Evolutionary conservation across 176 grass and related monocot species (phyloP), one percentile per base, ranked within the genome.

Genomic region (Chloris gayana): DNA sequence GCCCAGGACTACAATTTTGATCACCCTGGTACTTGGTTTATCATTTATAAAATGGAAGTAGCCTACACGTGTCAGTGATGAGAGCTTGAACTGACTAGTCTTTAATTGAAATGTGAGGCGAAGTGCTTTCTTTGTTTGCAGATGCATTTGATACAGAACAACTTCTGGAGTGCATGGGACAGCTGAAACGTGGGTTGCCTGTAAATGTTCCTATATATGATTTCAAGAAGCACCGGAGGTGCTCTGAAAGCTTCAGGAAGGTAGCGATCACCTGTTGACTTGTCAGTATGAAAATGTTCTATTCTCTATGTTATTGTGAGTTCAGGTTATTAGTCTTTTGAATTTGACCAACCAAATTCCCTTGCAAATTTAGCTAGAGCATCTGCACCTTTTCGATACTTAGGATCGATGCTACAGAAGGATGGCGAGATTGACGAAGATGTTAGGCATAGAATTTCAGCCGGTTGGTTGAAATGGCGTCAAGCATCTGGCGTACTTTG

Each of bases 171-270:
- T 99, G 96, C 84, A 91, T 93, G 90, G 89, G 81, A 29, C 85
- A 99, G 60, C 82, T 99, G 35, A 99, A 99, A 78, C 54, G 81
- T 88, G 90, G 81, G 42, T 80, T 78, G 27, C 90, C 92, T 80
- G 96, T 99, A 62, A 99, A 95, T 88, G 86, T 99, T 74, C 96
- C 96, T 10, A 95, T 99, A 51, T 99, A 99, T 84, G 96, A 99
- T 84, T 99, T 99, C 67, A 99, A 95, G 89, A 95, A 89, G 31
- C 96, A 99, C 77, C 81, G 84, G 24, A 82, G 93, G 67, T 93
- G 82, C 56, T 93, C 90, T 46, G 92, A 95, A 76, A 93, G n/a
- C 50, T 93, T 99, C 69, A 82, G 96, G 63, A 95, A 95, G 96
- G 96, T 98, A 90, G 29, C 45, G 22, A 35, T 69, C 21, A 68